phyloP scores from a whole-genome alignment of 345 rosid genomes.

The Pelargonium nanum region DNA sequence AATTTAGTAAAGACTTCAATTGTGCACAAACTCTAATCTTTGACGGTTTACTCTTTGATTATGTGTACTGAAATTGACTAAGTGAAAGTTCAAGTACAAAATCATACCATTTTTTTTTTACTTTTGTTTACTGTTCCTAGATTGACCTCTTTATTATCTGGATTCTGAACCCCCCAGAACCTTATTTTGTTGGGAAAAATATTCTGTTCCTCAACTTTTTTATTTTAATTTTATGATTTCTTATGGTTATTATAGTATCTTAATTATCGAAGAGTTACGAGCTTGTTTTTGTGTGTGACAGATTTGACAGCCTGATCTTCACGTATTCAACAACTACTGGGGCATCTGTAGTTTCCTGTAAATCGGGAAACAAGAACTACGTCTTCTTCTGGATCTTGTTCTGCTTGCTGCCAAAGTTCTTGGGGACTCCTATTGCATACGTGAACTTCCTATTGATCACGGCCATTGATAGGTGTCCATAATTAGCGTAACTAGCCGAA shows the following conservation, averaged over 20 bases:
- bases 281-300: conserved; percentile 24
- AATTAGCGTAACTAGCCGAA: no score
- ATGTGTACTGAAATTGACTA: no score
- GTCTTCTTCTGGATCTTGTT: conserved; percentile 66
- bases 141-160: background rate
- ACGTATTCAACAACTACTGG: conserved; percentile 67
- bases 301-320: conserved; percentile 56
- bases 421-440: conserved; percentile 39
- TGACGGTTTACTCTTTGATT: no score
- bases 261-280: background rate
- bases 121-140: background rate
- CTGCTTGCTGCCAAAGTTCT: conserved; percentile 63
- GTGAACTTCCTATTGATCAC: conserved; percentile 43
- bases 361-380: conserved; percentile 74
- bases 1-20: no score
- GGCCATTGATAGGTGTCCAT: conserved; percentile 35
- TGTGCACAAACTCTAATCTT: no score
- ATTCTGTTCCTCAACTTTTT: background rate
- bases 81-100: background rate
- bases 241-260: background rate
- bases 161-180: background rate
- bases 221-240: no score
- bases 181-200: background rate
- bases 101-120: background rate
- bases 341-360: conserved; percentile 82